Conservation (phyloP, 768 basidiomycete species). For the Amanita rubescens region DNA sequence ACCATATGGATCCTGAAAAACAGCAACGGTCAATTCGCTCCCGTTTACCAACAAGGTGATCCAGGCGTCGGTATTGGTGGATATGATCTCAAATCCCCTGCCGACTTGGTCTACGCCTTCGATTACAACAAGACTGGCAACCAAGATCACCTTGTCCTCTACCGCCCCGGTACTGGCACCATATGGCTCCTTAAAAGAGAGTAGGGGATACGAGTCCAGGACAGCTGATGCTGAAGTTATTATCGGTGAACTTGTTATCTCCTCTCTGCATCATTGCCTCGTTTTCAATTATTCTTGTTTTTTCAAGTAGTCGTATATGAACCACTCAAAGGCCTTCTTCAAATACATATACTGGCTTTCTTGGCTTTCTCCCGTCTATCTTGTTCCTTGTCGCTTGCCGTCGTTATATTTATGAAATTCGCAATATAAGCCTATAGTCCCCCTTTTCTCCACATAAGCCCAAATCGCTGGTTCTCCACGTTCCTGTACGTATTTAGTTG, state of each 20-base stretch:
- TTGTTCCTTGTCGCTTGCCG: background rate
- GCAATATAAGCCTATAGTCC: background rate
- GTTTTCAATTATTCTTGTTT: background rate
- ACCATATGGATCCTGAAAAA: constrained; percentile 10
- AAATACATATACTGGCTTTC: background rate
- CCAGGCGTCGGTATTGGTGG: constrained; percentile 8
- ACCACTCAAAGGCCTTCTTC: background rate
- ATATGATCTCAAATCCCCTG: constrained; percentile 10
- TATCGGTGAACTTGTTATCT: background rate
- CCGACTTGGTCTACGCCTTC: constrained; percentile 9
- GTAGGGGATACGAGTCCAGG: background rate
- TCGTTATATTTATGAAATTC: background rate
- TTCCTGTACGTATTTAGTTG: too few relatives aligned
- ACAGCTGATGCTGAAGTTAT: background rate
- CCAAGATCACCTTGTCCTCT: constrained; percentile 11
- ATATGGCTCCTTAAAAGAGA: constrained; percentile 1
- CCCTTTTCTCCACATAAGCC: background rate
- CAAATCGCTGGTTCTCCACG: background rate
- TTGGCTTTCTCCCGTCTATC: background rate
- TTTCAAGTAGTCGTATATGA: background rate
- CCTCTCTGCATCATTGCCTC: background rate
- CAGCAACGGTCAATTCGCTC: constrained; percentile 6
- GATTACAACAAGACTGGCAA: constrained; percentile 10
- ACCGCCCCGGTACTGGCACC: constrained; percentile 9
- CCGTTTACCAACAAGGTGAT: background rate